Percentiles rank a stretch among this genome's conserved stretches.
Conservation (phyloP, 2,329 filamentous ascomycete genomes). For the Monilinia aucupariae region DNA sequence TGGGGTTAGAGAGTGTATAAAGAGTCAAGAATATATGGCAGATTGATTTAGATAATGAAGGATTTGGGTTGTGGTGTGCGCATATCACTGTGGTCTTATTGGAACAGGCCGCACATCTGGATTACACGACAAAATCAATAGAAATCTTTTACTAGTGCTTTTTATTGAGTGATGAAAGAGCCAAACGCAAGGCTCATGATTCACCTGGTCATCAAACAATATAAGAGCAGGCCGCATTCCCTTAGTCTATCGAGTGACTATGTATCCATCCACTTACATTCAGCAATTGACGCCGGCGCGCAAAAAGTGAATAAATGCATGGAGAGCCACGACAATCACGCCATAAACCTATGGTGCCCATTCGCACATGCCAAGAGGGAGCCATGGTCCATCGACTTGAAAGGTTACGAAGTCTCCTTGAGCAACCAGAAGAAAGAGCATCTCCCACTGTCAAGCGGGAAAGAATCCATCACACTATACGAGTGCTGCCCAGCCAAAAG, state of each 20-base stretch:
- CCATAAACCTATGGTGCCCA: neutral
- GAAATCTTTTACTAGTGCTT: neutral
- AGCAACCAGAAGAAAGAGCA: neutral
- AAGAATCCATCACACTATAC: too few relatives aligned
- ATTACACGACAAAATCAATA: neutral
- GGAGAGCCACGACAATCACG: neutral
- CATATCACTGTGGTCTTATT: slow-evolving; percentile 5
- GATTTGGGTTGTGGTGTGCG: neutral
- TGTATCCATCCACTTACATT: neutral
- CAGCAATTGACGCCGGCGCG: too few relatives aligned
- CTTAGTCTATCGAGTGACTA: neutral
- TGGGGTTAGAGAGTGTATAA: slow-evolving; percentile 27
- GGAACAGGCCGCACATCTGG: neutral
- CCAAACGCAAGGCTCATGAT: neutral
- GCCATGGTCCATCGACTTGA: neutral
- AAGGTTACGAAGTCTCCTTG: neutral
- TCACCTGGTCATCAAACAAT: neutral
- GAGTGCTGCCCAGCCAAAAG: neutral
- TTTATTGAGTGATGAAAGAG: neutral
- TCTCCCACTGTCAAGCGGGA: neutral
- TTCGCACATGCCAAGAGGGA: neutral
- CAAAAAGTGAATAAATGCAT: neutral
- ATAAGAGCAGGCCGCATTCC: neutral
- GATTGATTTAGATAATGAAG: neutral
- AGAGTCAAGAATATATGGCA: neutral